A percentile compares a stretch with the other conserved stretches of the same genome.
These are phyloP conservation scores for Pseudocercospora pini-densiflorae DNA, from an alignment of 2,329 filamentous ascomycete genomes.

Conservation along the genomic window DNA sequence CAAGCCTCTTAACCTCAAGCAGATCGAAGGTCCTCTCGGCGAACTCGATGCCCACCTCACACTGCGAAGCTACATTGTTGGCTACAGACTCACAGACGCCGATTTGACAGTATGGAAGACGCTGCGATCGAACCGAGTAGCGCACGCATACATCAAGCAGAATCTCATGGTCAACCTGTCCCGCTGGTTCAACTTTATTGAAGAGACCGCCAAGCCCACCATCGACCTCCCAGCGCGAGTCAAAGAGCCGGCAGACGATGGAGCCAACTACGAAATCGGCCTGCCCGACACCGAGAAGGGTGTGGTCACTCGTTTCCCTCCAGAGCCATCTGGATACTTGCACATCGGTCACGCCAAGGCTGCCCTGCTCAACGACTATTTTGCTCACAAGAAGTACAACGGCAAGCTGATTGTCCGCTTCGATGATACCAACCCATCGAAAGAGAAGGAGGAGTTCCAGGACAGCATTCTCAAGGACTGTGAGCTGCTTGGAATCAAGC, in stretches of 20 bases:
- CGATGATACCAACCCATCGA: constrained; percentile 96
- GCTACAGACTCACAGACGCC: constrained; percentile 75
- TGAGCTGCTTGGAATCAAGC: constrained; percentile 86
- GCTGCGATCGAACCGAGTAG: constrained; percentile 82
- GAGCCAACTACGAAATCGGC: constrained; percentile 86
- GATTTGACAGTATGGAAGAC: constrained; percentile 85
- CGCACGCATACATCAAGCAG: constrained; percentile 78
- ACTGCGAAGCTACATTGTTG: constrained; percentile 82
- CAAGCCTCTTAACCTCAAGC: constrained; percentile 74
- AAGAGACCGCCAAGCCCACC: constrained; percentile 73
- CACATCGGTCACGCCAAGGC: constrained; percentile 97
- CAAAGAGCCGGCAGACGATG: constrained; percentile 71
- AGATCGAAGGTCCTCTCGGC: constrained; percentile 71
- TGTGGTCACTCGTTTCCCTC: constrained; percentile 89
- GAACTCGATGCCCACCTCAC: constrained; percentile 86
- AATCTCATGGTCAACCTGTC: constrained; percentile 75
- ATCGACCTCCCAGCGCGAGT: constrained; percentile 56
- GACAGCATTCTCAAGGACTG: constrained; percentile 93
- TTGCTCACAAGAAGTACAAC: constrained; percentile 90
- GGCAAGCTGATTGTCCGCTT: constrained; percentile 90
- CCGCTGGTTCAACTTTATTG: constrained; percentile 87
- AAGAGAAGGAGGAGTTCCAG: constrained; percentile 96
- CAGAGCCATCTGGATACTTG: constrained; percentile 93
- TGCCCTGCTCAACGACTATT: constrained; percentile 93
- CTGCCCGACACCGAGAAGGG: constrained; percentile 84